Evolutionary conservation across 2,329 filamentous ascomycete species (phyloP).

Genomic region (Nectriaceae sp.): DNA sequence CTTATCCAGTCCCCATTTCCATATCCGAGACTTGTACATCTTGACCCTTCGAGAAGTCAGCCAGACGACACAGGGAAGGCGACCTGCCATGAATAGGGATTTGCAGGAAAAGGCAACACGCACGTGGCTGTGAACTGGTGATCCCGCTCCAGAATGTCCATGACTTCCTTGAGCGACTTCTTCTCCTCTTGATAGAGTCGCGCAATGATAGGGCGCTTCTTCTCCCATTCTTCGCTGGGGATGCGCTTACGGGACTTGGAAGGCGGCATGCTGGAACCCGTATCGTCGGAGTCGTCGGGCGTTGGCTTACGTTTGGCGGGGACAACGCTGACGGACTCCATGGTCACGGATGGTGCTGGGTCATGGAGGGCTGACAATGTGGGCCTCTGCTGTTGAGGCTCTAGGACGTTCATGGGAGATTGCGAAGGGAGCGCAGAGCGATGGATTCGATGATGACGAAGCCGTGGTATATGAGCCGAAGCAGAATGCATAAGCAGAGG

Average conservation of each 20-base stretch:
- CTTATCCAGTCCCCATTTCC: conserved; percentile 44
- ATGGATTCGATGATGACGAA: not conserved
- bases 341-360: conserved; percentile 7
- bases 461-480: not conserved
- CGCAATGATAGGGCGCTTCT: conserved; percentile 38
- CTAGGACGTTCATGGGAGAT: not conserved
- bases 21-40: conserved; percentile 47
- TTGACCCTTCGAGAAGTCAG: conserved; percentile 34
- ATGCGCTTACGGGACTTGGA: conserved; percentile 33
- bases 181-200: conserved; percentile 43
- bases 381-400: not conserved
- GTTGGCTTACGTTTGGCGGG: conserved; percentile 25
- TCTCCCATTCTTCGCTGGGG: conserved; percentile 35
- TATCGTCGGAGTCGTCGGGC: conserved; percentile 31
- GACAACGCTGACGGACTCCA: conserved; percentile 25
- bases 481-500: not conserved
- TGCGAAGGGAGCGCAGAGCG: not conserved
- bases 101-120: conserved; percentile 15
- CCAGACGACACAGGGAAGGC: not conserved
- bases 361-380: not conserved
- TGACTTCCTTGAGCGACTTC: conserved; percentile 42
- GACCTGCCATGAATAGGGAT: not conserved
- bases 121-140: conserved; percentile 43
- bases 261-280: conserved; percentile 27
- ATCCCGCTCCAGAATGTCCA: conserved; percentile 40